Conservation (phyloP, 495 filamentous ascomycete species). For the Penicillium cosmopolitanum region DNA sequence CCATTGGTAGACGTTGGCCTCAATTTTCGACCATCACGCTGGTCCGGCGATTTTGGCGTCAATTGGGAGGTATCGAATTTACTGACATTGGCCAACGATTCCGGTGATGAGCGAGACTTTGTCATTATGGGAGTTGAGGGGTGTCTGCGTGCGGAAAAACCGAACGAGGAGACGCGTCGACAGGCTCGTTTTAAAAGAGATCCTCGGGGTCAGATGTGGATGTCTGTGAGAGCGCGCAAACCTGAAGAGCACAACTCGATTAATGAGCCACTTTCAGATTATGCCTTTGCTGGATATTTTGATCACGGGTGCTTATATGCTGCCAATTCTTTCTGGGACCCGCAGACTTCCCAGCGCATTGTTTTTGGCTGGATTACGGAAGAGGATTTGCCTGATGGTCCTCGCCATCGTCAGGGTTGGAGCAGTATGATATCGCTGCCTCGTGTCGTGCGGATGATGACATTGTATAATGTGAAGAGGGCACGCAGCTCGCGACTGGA, state of each 20-base stretch:
- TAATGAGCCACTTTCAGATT: slow-evolving; percentile 23
- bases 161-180: neutral
- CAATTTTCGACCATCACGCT: slow-evolving; percentile 47
- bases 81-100: slow-evolving; percentile 44
- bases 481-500: slow-evolving; percentile 34
- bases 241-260: neutral
- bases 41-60: slow-evolving; percentile 55
- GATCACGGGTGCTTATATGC: slow-evolving; percentile 45
- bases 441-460: slow-evolving; percentile 30
- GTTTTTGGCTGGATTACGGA: slow-evolving; percentile 45
- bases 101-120: slow-evolving; percentile 45
- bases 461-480: slow-evolving; percentile 29
- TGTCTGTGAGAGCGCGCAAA: slow-evolving; percentile 29
- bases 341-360: slow-evolving; percentile 30
- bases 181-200: slow-evolving; percentile 27
- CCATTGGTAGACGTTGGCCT: slow-evolving; percentile 47
- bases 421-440: slow-evolving; percentile 45
- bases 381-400: slow-evolving; percentile 40
- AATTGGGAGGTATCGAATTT: slow-evolving; percentile 64
- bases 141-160: slow-evolving; percentile 20
- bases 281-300: slow-evolving; percentile 37
- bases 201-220: slow-evolving; percentile 40
- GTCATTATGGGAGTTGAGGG: slow-evolving; percentile 56
- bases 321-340: slow-evolving; percentile 45
- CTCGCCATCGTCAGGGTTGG: slow-evolving; percentile 43